Percentiles rank a stretch among this genome's conserved stretches.
These are phyloP conservation scores for Quercus suber DNA, from an alignment of 306 rosid species.

Conservation along the genomic window DNA sequence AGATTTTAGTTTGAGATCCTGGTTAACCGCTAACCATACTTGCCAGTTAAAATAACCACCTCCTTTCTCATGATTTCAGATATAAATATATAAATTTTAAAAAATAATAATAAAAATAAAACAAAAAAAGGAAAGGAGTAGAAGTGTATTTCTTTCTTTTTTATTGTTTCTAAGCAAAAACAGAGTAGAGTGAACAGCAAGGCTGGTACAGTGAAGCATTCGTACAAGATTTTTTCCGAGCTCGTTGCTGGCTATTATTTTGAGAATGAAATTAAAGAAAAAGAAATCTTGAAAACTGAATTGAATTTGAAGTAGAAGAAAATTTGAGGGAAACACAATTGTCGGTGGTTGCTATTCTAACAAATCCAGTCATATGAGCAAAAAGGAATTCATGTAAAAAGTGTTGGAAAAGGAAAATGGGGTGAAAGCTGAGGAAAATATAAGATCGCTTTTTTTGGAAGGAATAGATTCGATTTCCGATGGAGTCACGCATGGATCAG, in stretches of 20 bases:
- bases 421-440: not conserved
- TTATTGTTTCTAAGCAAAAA: not conserved
- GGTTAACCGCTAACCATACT: conserved; percentile 12
- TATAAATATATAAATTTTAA: too few species aligned
- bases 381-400: conserved; percentile 3
- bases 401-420: conserved; percentile 9
- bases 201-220: not conserved
- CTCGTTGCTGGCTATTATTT: not conserved
- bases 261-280: not conserved
- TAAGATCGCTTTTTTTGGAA: not conserved
- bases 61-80: not conserved
- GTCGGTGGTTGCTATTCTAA: not conserved
- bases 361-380: not conserved
- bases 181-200: not conserved
- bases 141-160: not conserved
- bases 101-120: not conserved
- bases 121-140: not conserved
- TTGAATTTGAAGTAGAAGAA: too few species aligned
- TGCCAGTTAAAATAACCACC: not conserved
- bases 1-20: not conserved
- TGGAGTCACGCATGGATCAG: conserved; percentile 99
- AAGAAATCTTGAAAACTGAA: not conserved
- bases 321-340: too few species aligned
- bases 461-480: conserved; percentile 14
- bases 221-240: too few species aligned